Base-by-base conservation (phyloP, 164 flowering plant genomes). In the Vitis rotundifolia region DNA sequence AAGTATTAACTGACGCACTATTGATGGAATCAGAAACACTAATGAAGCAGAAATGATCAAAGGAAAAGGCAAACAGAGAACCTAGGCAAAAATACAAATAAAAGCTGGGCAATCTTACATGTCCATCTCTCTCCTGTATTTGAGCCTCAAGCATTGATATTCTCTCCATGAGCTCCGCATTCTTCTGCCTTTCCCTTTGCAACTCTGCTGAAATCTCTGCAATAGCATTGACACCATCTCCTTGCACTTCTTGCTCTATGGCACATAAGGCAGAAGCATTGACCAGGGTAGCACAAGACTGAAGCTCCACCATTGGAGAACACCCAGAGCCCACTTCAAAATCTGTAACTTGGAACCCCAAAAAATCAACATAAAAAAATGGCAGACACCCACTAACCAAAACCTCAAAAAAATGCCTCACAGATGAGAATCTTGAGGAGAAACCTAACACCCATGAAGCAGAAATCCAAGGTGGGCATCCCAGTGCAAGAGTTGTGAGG, bases 151-250 rank as follows among this genome's bases (percentile, higher is more conserved):
- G 81, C 1, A 73, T 52, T 37, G 81, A 77, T 69, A 86, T 79
- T 69, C 83, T 84, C 73, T 84, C 78, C 86, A 81, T 61, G 55
- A 86, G 85, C 76, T 82, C 84, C 0, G 79, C 81, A 78, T 86
- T 86, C 75, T 68, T 86, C 69, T 75, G 72, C 53, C 82, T 82
- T 70, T 86, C 89, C 61, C 76, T 77, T 59, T 86, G 74, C 60
- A 84, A 63, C 77, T 86, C 82, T 3, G 86, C 86, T 16, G 83
- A 77, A 62, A 83, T 73, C 76, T 80, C 80, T 6, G 83, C 82
- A 60, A 80, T 71, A 16, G 62, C 74, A 61, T 52, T 75, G 4
- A 61, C 71, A 55, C 49, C 66, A n/a, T 80, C 80, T 51, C 62
- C 76, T 29, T 73, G 75, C 62, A 66, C 61, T 60, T 72, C 81